These are phyloP conservation scores for Trametes coccinea DNA, from an alignment of 768 basidiomycete species.

Conservation along the genomic window DNA sequence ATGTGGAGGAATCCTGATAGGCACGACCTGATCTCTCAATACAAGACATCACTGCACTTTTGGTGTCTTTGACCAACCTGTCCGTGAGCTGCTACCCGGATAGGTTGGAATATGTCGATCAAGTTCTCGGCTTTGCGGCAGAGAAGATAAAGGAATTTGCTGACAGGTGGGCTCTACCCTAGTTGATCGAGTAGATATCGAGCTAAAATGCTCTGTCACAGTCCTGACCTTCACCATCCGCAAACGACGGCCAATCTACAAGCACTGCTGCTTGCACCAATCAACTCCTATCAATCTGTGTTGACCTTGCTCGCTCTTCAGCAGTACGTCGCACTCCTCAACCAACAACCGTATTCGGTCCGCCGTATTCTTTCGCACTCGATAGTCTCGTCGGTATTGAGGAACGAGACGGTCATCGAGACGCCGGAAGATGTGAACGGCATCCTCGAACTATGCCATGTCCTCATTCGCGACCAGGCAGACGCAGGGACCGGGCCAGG, in stretches of 20 bases:
- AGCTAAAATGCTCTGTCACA: constrained; percentile 31
- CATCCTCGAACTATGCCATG: constrained; percentile 89
- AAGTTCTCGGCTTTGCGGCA: constrained; percentile 87
- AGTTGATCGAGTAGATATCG: background rate
- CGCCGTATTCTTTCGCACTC: constrained; percentile 93
- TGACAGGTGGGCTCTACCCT: constrained; percentile 58
- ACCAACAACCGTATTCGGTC: constrained; percentile 85
- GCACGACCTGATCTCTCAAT: constrained; percentile 96
- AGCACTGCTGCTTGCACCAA: constrained; percentile 87
- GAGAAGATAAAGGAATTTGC: constrained; percentile 82
- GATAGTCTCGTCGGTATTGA: constrained; percentile 89
- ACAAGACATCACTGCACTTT: constrained; percentile 94
- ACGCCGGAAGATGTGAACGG: constrained; percentile 93
- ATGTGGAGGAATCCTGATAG: constrained; percentile 39
- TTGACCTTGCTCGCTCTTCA: constrained; percentile 97
- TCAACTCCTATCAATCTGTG: constrained; percentile 94
- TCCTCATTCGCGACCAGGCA: constrained; percentile 83
- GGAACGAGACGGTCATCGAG: constrained; percentile 96
- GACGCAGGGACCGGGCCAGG: constrained; percentile 42
- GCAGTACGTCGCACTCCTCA: constrained; percentile 80
- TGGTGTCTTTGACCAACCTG: constrained; percentile 93
- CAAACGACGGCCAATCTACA: constrained; percentile 91
- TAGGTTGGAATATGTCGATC: constrained; percentile 94
- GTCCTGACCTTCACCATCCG: constrained; percentile 84
- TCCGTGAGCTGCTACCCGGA: constrained; percentile 98